Base-by-base conservation (phyloP, 2,329 filamentous ascomycete species). In the Leptographium galeiforme region DNA sequence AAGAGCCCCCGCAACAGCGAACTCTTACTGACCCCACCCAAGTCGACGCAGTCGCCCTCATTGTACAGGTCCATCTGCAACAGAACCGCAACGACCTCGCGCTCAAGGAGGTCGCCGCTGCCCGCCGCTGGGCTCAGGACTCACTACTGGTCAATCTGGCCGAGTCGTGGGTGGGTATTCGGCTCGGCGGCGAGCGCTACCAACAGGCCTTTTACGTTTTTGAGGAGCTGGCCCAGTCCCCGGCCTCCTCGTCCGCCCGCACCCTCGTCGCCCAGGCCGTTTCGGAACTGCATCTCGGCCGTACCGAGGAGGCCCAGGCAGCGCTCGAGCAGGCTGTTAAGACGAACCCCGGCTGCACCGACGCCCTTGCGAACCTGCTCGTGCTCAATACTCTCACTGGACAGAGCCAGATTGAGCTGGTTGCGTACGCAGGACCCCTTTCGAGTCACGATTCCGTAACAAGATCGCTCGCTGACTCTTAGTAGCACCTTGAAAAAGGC, bases 171-270 rank as follows among this genome's bases (percentile, higher is more conserved):
- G 87, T 95, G 58, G 90, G 89, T 33, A 70, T 97, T 68, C 78
- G 93, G 67, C 74, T 91, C 69, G 91, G 91, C 64, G 90, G 90
- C 60, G 89, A 95, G 61, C 93, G 89, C 67, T 97, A 97, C 70
- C 93, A 97, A 65, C 87, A 93, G 64, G 85, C 91, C 18, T 97
- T 95, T 70, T 97, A 98, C 74, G 91, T 97, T 57, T 97, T 89
- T 64, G 91, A 97, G 70, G 93, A 98, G 69, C 80, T 97, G 49
- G 91, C 93, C 6, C 88, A 95, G 65, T 84, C 87, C 33, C 85
- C 89, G 2, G 82, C 87, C 36, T 89, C 87, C 18, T 83, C 88
- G 49, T 87, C 87, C 16, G 76, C 84, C 51, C 76, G 83, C 60
- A 85, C 81, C 18, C 78, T 96, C 53, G 81, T 95, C 56, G 84